Percentiles rank a stretch among this genome's conserved stretches.
These are phyloP conservation scores for Neurospora sp. DNA, from an alignment of 495 filamentous ascomycete species.

Conservation along the genomic window DNA sequence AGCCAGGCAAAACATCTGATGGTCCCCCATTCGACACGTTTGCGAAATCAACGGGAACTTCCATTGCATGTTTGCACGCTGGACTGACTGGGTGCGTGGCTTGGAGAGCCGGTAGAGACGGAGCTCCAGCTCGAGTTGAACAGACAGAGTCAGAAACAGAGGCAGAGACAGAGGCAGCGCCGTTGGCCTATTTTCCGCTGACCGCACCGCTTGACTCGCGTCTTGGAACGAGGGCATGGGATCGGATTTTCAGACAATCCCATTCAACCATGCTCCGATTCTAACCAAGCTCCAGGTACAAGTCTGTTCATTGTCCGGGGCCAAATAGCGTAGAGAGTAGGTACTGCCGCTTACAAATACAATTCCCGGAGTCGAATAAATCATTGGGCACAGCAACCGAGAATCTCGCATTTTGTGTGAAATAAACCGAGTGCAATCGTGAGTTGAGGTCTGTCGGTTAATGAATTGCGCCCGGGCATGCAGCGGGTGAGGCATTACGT, in stretches of 20 bases:
- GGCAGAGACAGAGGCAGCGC: background rate
- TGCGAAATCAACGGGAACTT: background rate
- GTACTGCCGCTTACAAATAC: background rate
- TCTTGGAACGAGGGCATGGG: background rate
- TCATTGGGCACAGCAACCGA: background rate
- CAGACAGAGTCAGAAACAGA: background rate
- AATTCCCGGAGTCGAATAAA: background rate
- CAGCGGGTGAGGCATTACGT: constrained; percentile 8
- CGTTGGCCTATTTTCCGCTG: background rate
- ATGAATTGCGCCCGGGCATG: background rate
- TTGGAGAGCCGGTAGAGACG: background rate
- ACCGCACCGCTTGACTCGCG: background rate
- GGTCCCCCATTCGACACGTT: background rate
- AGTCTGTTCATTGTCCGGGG: background rate
- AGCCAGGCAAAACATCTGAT: background rate
- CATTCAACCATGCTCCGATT: background rate
- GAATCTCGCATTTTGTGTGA: background rate
- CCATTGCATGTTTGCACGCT: background rate
- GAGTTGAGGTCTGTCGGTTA: background rate
- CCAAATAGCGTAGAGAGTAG: background rate
- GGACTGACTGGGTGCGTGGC: background rate
- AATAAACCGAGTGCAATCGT: background rate
- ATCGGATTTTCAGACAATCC: background rate
- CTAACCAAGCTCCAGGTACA: background rate
- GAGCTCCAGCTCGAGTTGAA: background rate